These are phyloP conservation scores for Macrotyloma uniflorum DNA, from an alignment of 306 rosid species.

Conservation along the genomic window DNA sequence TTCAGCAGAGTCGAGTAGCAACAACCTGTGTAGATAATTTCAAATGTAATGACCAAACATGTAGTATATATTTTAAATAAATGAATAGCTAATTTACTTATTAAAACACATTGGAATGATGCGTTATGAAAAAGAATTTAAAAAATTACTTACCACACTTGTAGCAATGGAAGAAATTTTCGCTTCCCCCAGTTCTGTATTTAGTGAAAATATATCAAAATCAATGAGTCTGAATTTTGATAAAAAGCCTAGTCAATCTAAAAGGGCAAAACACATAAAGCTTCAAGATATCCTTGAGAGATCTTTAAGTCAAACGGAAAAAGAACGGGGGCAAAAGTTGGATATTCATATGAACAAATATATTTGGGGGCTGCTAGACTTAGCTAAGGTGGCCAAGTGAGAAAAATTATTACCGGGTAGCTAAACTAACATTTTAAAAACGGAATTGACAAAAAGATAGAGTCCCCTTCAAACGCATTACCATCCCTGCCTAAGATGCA, in stretches of 20 bases:
- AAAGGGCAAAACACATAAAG: not conserved
- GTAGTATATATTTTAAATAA: not conserved
- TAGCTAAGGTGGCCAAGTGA: not conserved
- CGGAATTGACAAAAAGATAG: not conserved
- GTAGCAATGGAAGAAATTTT: slow-evolving; percentile 76
- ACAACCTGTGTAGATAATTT: slow-evolving; percentile 58
- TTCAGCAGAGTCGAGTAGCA: slow-evolving; percentile 64
- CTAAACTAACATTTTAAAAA: not conserved
- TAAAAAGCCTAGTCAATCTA: not conserved
- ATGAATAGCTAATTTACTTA: not conserved
- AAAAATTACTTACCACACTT: slow-evolving; percentile 68
- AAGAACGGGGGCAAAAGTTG: not conserved
- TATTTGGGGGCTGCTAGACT: not conserved
- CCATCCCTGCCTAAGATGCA: not conserved
- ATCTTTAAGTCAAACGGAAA: not conserved
- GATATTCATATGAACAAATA: not conserved
- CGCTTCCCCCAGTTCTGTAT: slow-evolving; percentile 71
- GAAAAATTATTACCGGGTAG: not conserved
- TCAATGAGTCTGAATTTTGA: slow-evolving; percentile 17
- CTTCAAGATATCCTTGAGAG: not conserved
- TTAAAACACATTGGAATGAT: not conserved
- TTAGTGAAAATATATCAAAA: slow-evolving; percentile 23
- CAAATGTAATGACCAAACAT: slow-evolving; percentile 1
- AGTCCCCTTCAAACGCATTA: not conserved
- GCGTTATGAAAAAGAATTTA: not conserved